Evolutionary conservation across 2,329 filamentous ascomycete species (phyloP).

Genomic region (Alternaria gansuensis): DNA sequence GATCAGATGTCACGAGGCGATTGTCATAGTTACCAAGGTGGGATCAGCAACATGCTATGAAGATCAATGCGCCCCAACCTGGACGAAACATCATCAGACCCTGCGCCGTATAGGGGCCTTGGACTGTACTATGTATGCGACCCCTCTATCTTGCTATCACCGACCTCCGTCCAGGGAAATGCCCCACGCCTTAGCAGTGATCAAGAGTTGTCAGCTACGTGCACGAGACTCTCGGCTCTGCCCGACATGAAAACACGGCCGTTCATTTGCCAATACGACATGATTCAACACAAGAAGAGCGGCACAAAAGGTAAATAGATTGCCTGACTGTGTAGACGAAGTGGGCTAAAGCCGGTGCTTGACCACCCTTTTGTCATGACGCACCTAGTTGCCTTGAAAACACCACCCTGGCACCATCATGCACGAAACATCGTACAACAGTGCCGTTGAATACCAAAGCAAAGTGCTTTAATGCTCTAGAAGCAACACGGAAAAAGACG

Average conservation of each 20-base stretch:
- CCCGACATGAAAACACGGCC: not conserved
- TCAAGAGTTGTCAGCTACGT: not conserved
- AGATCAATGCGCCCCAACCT: constrained; percentile 4
- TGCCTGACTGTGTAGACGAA: not conserved
- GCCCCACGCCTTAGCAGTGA: not conserved
- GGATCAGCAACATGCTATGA: constrained; percentile 5
- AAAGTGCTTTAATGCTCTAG: not conserved
- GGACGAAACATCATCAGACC: not conserved
- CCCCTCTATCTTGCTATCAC: constrained; percentile 3
- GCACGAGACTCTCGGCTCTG: not conserved
- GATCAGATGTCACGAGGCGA: not conserved
- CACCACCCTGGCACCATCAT: not conserved
- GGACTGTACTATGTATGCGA: too few species aligned
- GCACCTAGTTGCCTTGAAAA: not conserved
- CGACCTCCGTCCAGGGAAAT: not conserved
- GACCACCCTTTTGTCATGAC: not conserved
- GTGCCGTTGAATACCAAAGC: not conserved
- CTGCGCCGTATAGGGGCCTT: constrained; percentile 6
- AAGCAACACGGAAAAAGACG: not conserved
- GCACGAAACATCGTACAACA: not conserved
- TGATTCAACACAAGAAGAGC: not conserved
- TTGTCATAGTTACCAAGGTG: constrained; percentile 13
- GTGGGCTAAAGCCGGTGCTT: not conserved
- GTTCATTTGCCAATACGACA: constrained; percentile 8
- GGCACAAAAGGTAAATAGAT: not conserved